Conservation (phyloP, 1,284 basidiomycete genomes). For the Ceratobasidium sp. region DNA sequence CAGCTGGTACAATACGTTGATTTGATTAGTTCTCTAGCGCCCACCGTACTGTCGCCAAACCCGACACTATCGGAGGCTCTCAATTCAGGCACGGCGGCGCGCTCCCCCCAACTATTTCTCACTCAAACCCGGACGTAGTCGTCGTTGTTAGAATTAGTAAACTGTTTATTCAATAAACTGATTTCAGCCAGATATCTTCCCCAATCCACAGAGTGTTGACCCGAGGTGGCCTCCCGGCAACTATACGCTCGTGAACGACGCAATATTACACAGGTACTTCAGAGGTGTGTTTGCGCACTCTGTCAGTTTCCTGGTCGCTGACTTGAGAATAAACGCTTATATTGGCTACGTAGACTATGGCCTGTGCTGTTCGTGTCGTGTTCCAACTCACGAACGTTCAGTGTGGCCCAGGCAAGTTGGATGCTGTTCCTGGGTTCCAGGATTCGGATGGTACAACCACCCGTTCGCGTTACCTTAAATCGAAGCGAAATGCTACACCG, state of each 20-base stretch:
- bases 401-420: slow-evolving; percentile 69
- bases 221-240: slow-evolving; percentile 64
- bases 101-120: neutral
- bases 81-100: slow-evolving; percentile 28
- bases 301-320: slow-evolving; percentile 1
- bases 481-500: slow-evolving; percentile 62
- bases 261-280: slow-evolving; percentile 69
- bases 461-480: slow-evolving; percentile 65
- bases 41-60: slow-evolving; percentile 62
- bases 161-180: slow-evolving; percentile 52
- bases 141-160: slow-evolving; percentile 38
- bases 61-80: slow-evolving; percentile 52
- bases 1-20: neutral
- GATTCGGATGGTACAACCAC: slow-evolving; percentile 57
- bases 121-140: slow-evolving; percentile 28
- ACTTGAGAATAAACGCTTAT: neutral
- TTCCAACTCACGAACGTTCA: slow-evolving; percentile 66
- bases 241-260: slow-evolving; percentile 68
- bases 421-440: slow-evolving; percentile 63
- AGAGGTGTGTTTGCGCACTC: slow-evolving; percentile 62
- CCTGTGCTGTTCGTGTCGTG: slow-evolving; percentile 65
- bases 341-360: slow-evolving; percentile 59
- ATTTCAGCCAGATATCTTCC: slow-evolving; percentile 65
- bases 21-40: slow-evolving; percentile 38
- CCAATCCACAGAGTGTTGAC: slow-evolving; percentile 66